Conservation (phyloP, 495 filamentous ascomycete genomes). For the Lindgomyces ingoldianus region DNA sequence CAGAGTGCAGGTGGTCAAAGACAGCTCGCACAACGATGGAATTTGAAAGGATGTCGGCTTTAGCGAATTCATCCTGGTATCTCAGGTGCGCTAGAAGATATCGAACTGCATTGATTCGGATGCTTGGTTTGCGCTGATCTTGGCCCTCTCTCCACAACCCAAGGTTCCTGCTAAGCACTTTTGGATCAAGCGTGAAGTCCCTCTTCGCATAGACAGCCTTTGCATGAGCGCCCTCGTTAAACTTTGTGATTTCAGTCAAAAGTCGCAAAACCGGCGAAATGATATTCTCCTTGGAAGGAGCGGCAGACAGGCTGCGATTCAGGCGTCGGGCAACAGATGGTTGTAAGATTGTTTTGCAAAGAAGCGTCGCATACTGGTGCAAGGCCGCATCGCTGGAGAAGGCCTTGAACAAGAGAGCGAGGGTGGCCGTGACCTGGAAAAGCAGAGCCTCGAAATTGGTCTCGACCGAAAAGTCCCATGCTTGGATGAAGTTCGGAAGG, state of each 20-base stretch:
- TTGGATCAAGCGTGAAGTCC: constrained; percentile 65
- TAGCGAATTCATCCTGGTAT: constrained; percentile 67
- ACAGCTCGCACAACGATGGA: constrained; percentile 58
- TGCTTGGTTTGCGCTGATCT: constrained; percentile 59
- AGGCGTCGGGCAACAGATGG: constrained; percentile 72
- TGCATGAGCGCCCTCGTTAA: constrained; percentile 78
- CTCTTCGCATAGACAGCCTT: constrained; percentile 67
- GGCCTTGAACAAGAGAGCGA: constrained; percentile 74
- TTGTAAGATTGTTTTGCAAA: constrained; percentile 73
- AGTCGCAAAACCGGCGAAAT: constrained; percentile 82
- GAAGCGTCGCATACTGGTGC: constrained; percentile 64
- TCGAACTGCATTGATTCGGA: constrained; percentile 72
- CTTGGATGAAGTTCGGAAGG: constrained; percentile 72
- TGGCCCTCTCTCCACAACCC: constrained; percentile 46
- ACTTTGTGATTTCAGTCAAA: constrained; percentile 72
- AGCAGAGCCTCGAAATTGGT: constrained; percentile 72
- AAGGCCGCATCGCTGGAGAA: constrained; percentile 71
- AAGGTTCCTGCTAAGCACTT: constrained; percentile 66
- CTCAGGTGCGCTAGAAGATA: constrained; percentile 74
- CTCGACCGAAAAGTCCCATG: constrained; percentile 73
- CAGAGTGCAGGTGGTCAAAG: constrained; percentile 67
- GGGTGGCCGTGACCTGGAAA: constrained; percentile 70
- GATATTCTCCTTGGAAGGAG: constrained; percentile 75
- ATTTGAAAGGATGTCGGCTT: constrained; percentile 73
- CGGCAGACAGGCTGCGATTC: constrained; percentile 67